phyloP scores from a whole-genome alignment of 805 yeast genomes.

The Saitoella complicata region DNA sequence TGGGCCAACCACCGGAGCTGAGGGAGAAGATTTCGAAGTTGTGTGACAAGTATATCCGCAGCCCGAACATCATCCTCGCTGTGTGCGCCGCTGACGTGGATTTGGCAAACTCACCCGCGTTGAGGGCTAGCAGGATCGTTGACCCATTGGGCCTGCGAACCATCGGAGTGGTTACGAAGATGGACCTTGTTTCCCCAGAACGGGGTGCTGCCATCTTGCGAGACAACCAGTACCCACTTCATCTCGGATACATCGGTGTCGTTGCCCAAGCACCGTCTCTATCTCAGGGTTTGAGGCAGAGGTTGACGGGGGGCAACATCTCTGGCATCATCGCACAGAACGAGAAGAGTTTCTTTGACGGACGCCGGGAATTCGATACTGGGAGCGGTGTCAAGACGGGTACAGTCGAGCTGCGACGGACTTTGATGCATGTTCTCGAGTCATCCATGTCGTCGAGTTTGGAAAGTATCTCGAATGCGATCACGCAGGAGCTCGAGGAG shows the following conservation, averaged over 20 bases:
- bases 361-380: conserved; percentile 36
- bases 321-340: conserved; percentile 27
- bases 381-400: conserved; percentile 38
- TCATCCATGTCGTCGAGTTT: conserved; percentile 78
- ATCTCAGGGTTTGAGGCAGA: conserved; percentile 19
- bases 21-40: conserved; percentile 62
- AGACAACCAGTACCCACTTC: conserved; percentile 74
- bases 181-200: conserved; percentile 74
- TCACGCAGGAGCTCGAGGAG: conserved; percentile 85
- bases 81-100: conserved; percentile 97
- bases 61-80: conserved; percentile 88
- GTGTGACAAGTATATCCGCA: conserved; percentile 72
- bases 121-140: conserved; percentile 71
- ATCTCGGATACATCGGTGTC: conserved; percentile 98
- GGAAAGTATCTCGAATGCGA: conserved; percentile 71
- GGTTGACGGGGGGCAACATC: conserved; percentile 41
- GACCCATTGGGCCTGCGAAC: conserved; percentile 95
- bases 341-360: conserved; percentile 48
- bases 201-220: conserved; percentile 50
- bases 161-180: conserved; percentile 85
- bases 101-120: conserved; percentile 86
- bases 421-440: conserved; percentile 74
- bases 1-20: conserved; percentile 80
- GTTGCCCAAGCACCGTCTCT: conserved; percentile 56
- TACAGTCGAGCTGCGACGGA: conserved; percentile 56